Evolutionary conservation across 1,284 basidiomycete genomes (phyloP).

Genomic region (Marasmius tenuissimus): DNA sequence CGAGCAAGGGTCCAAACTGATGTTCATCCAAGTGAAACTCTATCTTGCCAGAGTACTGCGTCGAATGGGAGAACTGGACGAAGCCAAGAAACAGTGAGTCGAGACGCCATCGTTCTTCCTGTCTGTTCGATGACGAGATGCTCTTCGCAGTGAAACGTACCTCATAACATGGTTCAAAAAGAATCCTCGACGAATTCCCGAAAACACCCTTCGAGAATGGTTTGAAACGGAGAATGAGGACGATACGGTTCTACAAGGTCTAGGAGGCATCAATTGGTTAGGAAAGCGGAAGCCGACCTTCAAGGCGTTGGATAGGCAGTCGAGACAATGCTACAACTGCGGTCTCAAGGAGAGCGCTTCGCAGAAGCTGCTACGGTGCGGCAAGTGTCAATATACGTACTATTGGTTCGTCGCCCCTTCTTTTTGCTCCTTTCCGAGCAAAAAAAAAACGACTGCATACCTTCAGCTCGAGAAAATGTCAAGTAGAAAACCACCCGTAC

Average conservation of each 20-base stretch:
- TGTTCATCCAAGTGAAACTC: neutral
- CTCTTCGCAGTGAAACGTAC: neutral
- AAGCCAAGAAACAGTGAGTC: conserved; percentile 1
- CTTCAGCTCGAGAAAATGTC: neutral
- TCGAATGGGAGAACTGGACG: neutral
- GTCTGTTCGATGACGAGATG: neutral
- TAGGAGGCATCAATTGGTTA: conserved; percentile 16
- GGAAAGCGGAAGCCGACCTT: conserved; percentile 3
- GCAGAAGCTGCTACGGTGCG: conserved; percentile 10
- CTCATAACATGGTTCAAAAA: conserved; percentile 2
- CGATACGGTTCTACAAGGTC: conserved; percentile 10
- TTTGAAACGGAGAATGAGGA: neutral
- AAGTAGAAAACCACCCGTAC: neutral
- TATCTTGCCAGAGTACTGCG: neutral
- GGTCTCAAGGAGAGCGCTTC: conserved; percentile 9
- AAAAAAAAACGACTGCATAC: neutral
- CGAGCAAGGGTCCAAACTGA: neutral
- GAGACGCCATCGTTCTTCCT: neutral
- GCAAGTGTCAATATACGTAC: conserved; percentile 12
- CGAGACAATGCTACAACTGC: conserved; percentile 12
- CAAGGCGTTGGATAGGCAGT: conserved; percentile 10
- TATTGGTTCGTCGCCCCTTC: neutral
- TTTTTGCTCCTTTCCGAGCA: neutral
- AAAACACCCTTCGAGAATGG: neutral
- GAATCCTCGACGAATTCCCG: neutral